Base-by-base conservation (phyloP, 2,329 filamentous ascomycete genomes). In the Penicillium sclerotigenum region DNA sequence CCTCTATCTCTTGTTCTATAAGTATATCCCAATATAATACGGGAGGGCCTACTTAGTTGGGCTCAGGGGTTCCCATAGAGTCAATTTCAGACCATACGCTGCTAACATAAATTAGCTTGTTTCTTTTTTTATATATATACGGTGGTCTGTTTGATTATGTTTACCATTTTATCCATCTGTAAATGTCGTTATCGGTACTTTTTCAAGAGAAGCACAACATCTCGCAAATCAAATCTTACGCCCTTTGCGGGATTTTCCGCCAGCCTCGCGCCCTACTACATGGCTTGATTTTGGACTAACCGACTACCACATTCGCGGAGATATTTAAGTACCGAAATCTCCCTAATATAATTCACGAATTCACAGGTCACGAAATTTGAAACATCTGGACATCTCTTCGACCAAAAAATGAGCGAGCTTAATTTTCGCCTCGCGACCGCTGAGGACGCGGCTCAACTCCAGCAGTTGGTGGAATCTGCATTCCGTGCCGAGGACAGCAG, bases 401-500 rank as follows among this genome's bases (percentile, higher is more conserved):
- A 22, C 8, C 54, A 61, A 49, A 49, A 45, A 66, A 51, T 64
- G 36, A 34, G 29, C 52, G 52, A 50, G 16, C 68, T 76, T 24
- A 56, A 67, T 9, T 79, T 77, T 54, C 76, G 75, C 51, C 45
- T 65, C 33, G 77, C 77, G 46, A 73, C 66, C 8, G 38, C 54
- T 7, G 65, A 73, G 2, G 75, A 79, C 53, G 77, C 72, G 0
- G 47, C 59, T 0, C 66, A 58, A 7, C 52, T 79, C 26, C 74
- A 74, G 28, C 55, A 68, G 16, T 67, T 79, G 1, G 70, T 77
- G 1, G 66, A 79, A 48, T 60, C 69, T 13, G 74, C 77, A 0
- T 79, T 79, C 45, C 75, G 73, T 33, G 67, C 75, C 42, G 65
- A 71, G 3, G 76, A 78, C 40, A 71, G 58, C 56, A 65, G 75